Evolutionary conservation across 352 stramenopile genomes (phyloP), one percentile per base, ranked within the genome.

Genomic region (Globisporangium apiculatum): DNA sequence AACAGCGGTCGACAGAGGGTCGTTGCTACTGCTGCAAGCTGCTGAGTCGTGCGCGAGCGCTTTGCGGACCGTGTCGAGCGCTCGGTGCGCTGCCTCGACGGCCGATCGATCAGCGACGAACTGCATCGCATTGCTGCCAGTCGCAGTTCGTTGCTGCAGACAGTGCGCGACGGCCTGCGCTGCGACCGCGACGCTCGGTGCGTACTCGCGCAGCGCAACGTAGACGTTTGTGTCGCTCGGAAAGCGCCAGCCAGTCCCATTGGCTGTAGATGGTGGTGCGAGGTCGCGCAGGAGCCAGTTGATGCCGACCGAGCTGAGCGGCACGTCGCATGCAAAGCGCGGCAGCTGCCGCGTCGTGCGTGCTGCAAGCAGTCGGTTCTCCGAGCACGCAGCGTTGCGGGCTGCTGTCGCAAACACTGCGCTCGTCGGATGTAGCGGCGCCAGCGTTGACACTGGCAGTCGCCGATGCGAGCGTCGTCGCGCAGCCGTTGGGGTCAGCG

Each of bases 181-280:
- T 1, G 45, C 31, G n/a, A 15, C 54, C 10, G 58, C 46, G 36
- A 73, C 67, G 6, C 72, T 76, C 2, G 49, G 50, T 53, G 73
- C 61, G 57, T 73, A 75, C 55, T 77, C 71, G 8, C 57, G 46
- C 50, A 69, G 40, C 14, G 73, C 55, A 45, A 79, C 75, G 50
- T 77, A 79, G 37, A 79, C 58, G 57, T 72, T 77, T 15, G 50
- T 60, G 37, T 75, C 64, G 12, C 31, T 11, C 12, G 47, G 40
- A 31, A 35, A 50, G 15, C 6, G 42, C 61, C 7, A 36, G 50
- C 51, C 5, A 14, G 7, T 4, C 31, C 7, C 51, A 36, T 40
- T 37, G 38, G 18, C 9, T 12, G 15, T 48, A 14, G 15, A 41
- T 2, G 15, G 15, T 35, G 36, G 14, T 0, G 3, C 5, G 11